Conservation (phyloP, 345 rosid species). For the Carallia pectinifolia region DNA sequence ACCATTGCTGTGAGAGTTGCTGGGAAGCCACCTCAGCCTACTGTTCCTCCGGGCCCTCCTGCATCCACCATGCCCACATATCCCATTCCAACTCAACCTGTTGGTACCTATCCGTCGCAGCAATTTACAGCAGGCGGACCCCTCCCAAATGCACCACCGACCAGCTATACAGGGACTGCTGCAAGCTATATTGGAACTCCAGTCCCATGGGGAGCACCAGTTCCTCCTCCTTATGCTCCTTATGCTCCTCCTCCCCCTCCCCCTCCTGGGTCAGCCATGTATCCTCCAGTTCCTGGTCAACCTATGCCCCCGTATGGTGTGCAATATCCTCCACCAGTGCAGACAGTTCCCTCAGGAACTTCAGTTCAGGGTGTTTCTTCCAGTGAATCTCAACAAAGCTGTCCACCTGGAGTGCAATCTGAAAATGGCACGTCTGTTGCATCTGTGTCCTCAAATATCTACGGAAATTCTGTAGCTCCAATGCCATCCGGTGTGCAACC, state of each 20-base stretch:
- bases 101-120: constrained; percentile 78
- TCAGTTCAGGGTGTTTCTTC: constrained; percentile 45
- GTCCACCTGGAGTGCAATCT: constrained; percentile 88
- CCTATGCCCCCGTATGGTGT: constrained; percentile 88
- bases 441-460: constrained; percentile 47
- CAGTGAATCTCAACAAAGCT: constrained; percentile 70
- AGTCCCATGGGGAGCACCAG: constrained; percentile 92
- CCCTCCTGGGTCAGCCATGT: constrained; percentile 68
- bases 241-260: constrained; percentile 61
- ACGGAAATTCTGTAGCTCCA: constrained; percentile 45
- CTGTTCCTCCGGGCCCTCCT: constrained; percentile 78
- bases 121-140: constrained; percentile 73
- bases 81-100: constrained; percentile 59
- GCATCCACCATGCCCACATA: constrained; percentile 53
- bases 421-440: constrained; percentile 56
- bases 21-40: constrained; percentile 86
- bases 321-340: constrained; percentile 67
- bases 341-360: constrained; percentile 70
- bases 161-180: constrained; percentile 47
- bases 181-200: constrained; percentile 34
- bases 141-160: constrained; percentile 52
- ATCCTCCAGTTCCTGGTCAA: constrained; percentile 77
- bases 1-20: constrained; percentile 96
- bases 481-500: constrained; percentile 53
- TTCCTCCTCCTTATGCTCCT: constrained; percentile 69